Percentiles rank a stretch among this genome's conserved stretches.
Evolutionary conservation across 2,329 filamentous ascomycete species (phyloP).

Genomic region (Colletotrichum cordylinicola): DNA sequence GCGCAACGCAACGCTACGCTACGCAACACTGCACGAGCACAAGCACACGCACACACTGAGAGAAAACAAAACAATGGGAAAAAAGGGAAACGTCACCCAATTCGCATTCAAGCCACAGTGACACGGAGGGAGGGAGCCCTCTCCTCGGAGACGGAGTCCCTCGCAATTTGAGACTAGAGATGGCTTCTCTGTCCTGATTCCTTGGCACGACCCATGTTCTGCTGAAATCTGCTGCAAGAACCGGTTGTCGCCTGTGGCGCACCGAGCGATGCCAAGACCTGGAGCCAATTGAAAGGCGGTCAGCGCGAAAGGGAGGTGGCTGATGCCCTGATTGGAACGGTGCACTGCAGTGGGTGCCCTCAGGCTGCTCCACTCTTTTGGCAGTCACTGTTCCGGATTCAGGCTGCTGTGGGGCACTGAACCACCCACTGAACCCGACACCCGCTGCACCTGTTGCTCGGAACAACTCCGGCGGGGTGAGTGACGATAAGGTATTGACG

Average conservation of each 20-base stretch:
- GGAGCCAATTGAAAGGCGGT: background rate
- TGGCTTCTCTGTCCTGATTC: background rate
- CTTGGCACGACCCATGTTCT: slow-evolving; percentile 8
- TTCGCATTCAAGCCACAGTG: slow-evolving; percentile 1
- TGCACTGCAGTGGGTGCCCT: background rate
- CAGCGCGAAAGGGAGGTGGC: background rate
- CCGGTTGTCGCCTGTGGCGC: background rate
- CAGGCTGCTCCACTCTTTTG: background rate
- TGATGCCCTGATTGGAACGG: background rate
- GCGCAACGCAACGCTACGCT: background rate
- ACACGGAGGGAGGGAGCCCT: background rate
- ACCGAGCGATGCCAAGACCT: background rate
- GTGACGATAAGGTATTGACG: background rate
- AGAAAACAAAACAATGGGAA: background rate
- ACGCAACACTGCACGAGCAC: background rate
- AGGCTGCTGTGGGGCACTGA: background rate
- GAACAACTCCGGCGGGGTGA: background rate
- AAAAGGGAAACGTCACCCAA: background rate
- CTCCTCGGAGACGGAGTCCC: background rate
- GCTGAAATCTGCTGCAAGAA: background rate
- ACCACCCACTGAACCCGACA: too few species aligned
- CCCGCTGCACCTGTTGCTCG: too few species aligned
- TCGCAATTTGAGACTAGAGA: background rate
- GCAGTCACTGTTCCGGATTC: background rate
- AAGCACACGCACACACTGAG: background rate